Conservation (phyloP, 768 basidiomycete species). For the Pisolithus sp. region DNA sequence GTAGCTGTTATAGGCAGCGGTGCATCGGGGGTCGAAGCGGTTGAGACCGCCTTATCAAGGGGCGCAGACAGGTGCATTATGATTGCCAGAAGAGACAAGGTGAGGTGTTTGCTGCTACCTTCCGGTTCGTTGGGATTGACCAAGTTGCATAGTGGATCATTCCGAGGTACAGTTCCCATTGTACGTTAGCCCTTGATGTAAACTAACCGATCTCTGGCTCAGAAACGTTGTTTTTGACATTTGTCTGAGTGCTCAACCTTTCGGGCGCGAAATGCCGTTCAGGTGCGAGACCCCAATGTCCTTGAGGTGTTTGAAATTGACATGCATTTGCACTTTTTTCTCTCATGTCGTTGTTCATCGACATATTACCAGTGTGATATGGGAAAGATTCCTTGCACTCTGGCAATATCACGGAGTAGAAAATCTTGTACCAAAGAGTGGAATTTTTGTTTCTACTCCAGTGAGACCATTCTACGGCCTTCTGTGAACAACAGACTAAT, state of each 20-base stretch:
- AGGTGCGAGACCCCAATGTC: constrained; percentile 22
- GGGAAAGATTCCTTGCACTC: constrained; percentile 37
- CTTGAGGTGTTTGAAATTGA: background rate
- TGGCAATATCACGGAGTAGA: constrained; percentile 42
- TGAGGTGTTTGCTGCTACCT: constrained; percentile 1
- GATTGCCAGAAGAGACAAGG: constrained; percentile 36
- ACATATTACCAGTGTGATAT: constrained; percentile 32
- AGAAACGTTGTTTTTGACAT: constrained; percentile 43
- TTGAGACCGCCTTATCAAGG: constrained; percentile 30
- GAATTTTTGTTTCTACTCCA: constrained; percentile 44
- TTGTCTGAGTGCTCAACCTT: constrained; percentile 43
- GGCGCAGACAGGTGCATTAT: constrained; percentile 32
- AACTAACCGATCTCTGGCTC: background rate
- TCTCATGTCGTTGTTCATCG: background rate
- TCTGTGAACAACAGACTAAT: background rate
- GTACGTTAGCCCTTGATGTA: background rate
- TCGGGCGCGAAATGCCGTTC: constrained; percentile 46
- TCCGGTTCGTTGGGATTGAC: background rate
- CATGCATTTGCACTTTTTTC: background rate
- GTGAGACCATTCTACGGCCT: constrained; percentile 15
- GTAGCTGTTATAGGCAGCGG: constrained; percentile 47
- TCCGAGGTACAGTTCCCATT: constrained; percentile 15
- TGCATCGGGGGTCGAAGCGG: constrained; percentile 47
- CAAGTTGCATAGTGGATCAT: constrained; percentile 40
- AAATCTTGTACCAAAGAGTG: constrained; percentile 37